Evolutionary conservation across 1,139 yeast genomes (phyloP), one percentile per base, ranked within the genome.

Genomic region (Yarrowia galli): DNA sequence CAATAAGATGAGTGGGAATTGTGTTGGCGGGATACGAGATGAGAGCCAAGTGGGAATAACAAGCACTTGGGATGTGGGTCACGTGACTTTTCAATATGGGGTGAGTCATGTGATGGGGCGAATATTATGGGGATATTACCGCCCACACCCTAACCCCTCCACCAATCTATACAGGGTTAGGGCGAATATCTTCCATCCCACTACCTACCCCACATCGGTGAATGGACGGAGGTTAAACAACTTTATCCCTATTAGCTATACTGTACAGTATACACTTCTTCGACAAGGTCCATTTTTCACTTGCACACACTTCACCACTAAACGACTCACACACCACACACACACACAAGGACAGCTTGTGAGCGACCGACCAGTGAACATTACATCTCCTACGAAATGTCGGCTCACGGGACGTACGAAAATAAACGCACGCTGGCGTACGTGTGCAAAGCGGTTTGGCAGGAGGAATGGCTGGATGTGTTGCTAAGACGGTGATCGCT

Each of bases 401-500:
- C 60, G 18, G 43, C 45, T 53, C 43, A 15, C 60, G 60, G 60
- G 32, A 40, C 40, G 70, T 84, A 38, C 25, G 63, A 56, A 56
- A 88, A 91, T 74, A 92, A 89, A 74, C 90, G 86, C 69, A 88
- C 93, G 8, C 71, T 89, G 42, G 93, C 90, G 69, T 95, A 95
- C 77, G 88, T 95, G 22, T 71, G 91, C 42, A 83, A 92, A 89
- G 96, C 28, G 99, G 97, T 0, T 74, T 92, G 0, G 97, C 99
- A 0, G 99, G 99, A 15, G 99, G 99, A 0, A 74, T 92, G 0
- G 98, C 99, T 0, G 99, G 99, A 0, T 87, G 93, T 68, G 92
- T 96, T 10, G 99, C 98, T 8, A 95, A 95, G 75, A 92, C 98
- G 0, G 81, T 93, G 67, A 91, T 95, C 60, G 99, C 99, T 0